Percentiles rank a stretch among this genome's conserved stretches.
phyloP scores from a whole-genome alignment of 139 green algal genomes.

The Pedinophyceae sp. region DNA sequence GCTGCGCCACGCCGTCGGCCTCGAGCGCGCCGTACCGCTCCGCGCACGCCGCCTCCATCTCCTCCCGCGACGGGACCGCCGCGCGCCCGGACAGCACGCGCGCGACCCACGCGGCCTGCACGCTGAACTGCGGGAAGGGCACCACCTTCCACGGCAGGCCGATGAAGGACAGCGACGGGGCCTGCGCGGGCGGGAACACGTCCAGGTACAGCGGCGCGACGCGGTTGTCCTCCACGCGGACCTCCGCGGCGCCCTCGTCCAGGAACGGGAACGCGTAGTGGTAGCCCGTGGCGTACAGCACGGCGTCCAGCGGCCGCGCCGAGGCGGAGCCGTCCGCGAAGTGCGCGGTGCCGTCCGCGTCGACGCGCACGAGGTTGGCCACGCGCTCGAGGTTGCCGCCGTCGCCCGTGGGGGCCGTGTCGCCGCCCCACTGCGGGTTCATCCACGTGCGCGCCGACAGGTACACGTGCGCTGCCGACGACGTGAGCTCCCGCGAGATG shows the following conservation, averaged over 20 bases:
- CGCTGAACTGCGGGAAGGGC: conserved; percentile 42
- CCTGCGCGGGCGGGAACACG: conserved; percentile 34
- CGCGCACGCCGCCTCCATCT: conserved; percentile 15
- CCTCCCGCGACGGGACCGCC: conserved; percentile 5
- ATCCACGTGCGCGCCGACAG: conserved; percentile 38
- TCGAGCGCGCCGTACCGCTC: conserved; percentile 10
- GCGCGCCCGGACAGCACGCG: conserved; percentile 24
- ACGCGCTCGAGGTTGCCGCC: conserved; percentile 16
- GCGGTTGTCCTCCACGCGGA: conserved; percentile 22
- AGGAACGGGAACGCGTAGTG: conserved; percentile 55
- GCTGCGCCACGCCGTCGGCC: conserved; percentile 1
- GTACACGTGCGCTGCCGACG: conserved; percentile 28
- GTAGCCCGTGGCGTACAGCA: conserved; percentile 62
- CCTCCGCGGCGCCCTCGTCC: conserved; percentile 5
- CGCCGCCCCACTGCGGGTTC: conserved; percentile 1
- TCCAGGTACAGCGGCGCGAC: conserved; percentile 48
- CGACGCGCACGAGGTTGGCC: conserved; percentile 10
- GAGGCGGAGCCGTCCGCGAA: conserved; percentile 24
- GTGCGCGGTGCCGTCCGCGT: conserved; percentile 9
- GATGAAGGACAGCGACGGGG: conserved; percentile 45
- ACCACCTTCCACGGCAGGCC: conserved; percentile 56
- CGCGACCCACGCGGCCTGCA: conserved; percentile 36
- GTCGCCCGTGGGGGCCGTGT: conserved; percentile 7
- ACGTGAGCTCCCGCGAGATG: conserved; percentile 37
- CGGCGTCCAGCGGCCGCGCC: conserved; percentile 22